phyloP scores from a whole-genome alignment of 306 rosid genomes.

The Aeschynomene evenia region DNA sequence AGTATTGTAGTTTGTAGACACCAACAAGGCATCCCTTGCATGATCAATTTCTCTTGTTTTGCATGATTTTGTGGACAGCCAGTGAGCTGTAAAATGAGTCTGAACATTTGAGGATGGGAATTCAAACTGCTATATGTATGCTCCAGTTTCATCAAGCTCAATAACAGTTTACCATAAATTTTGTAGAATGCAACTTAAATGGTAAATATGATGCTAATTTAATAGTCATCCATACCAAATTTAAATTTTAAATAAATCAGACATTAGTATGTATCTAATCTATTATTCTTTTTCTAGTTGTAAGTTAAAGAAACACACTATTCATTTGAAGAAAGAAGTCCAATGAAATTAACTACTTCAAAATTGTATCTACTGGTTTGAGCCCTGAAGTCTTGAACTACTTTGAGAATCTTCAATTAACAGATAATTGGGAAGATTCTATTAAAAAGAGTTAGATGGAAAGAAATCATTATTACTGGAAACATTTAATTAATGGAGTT shows the following conservation, averaged over 20 bases:
- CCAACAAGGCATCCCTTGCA: not conserved
- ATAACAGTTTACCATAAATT: not conserved
- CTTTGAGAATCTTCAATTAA: slow-evolving; percentile 2
- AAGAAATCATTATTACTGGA: not conserved
- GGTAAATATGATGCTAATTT: not conserved
- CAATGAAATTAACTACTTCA: not conserved
- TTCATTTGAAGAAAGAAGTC: not conserved
- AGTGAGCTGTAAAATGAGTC: slow-evolving; percentile 25
- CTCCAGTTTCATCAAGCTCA: slow-evolving; percentile 7
- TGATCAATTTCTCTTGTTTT: slow-evolving; percentile 2
- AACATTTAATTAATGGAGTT: not conserved
- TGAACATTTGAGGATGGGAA: slow-evolving; percentile 5
- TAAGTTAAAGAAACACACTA: not conserved
- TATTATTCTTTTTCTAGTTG: not conserved
- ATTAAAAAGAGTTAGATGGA: no score
- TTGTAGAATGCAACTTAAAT: not conserved
- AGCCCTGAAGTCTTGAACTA: not conserved
- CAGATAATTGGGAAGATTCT: not conserved
- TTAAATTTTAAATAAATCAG: not conserved
- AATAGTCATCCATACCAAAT: not conserved
- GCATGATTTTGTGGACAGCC: not conserved
- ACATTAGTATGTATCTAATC: not conserved
- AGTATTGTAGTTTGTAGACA: slow-evolving; percentile 2
- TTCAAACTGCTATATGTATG: not conserved
- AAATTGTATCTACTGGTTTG: not conserved